Conservation (phyloP, 2,329 filamentous ascomycete genomes). For the Colletotrichum ledebouriae region DNA sequence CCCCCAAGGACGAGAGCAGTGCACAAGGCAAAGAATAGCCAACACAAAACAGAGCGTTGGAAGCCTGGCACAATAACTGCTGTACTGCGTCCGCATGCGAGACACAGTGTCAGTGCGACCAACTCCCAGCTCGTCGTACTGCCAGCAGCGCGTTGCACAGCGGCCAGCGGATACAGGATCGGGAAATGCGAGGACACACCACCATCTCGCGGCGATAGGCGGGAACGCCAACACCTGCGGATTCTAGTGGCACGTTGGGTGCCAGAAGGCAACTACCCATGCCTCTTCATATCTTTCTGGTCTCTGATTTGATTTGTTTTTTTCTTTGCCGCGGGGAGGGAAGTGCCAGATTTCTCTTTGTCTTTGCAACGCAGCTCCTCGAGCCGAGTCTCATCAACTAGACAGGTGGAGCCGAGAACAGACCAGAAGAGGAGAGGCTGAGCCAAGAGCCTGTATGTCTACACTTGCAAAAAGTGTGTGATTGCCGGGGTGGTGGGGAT, state of each 20-base stretch:
- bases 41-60: slow-evolving; percentile 45
- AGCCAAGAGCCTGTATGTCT: slow-evolving; percentile 13
- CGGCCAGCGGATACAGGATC: slow-evolving; percentile 55
- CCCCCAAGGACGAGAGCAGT: slow-evolving; percentile 21
- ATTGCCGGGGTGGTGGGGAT: slow-evolving; percentile 22
- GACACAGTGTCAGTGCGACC: slow-evolving; percentile 48
- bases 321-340: slow-evolving; percentile 3
- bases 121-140: slow-evolving; percentile 55
- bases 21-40: slow-evolving; percentile 43
- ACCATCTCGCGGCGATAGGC: slow-evolving; percentile 52
- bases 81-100: slow-evolving; percentile 54
- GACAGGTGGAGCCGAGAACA: slow-evolving; percentile 16
- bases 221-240: slow-evolving; percentile 49
- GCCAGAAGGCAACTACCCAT: slow-evolving; percentile 54
- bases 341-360: slow-evolving; percentile 18
- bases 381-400: neutral
- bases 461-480: slow-evolving; percentile 15
- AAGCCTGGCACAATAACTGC: slow-evolving; percentile 52
- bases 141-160: slow-evolving; percentile 61
- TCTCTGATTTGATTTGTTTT: slow-evolving; percentile 5
- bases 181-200: slow-evolving; percentile 53
- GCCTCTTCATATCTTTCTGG: slow-evolving; percentile 36
- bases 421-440: slow-evolving; percentile 10
- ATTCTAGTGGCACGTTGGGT: slow-evolving; percentile 53
- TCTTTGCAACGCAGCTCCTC: slow-evolving; percentile 13